phyloP scores from a whole-genome alignment of 306 rosid genomes.

The Glycine soja region DNA sequence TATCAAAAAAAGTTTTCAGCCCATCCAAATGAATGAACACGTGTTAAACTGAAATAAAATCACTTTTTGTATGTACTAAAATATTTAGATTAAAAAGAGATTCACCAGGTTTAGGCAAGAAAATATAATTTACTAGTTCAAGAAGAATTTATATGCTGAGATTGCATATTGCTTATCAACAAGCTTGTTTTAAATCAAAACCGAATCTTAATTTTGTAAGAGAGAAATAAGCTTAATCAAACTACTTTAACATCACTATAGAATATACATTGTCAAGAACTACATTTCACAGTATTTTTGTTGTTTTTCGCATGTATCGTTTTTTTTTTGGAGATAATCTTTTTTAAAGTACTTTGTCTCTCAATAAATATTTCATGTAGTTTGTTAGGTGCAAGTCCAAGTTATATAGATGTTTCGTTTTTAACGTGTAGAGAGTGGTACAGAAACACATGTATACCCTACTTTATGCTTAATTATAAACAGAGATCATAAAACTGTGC shows the following conservation, averaged over 20 bases:
- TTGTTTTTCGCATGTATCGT: too few species aligned
- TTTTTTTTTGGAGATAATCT: too few species aligned
- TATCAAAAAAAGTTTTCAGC: neutral
- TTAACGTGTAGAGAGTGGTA: neutral
- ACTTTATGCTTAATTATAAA: conserved; percentile 20
- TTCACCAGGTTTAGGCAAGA: neutral
- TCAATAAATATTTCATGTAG: too few species aligned
- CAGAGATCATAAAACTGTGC: conserved; percentile 31
- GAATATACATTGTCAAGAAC: neutral
- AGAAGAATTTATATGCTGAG: neutral
- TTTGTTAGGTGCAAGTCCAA: conserved; percentile 7
- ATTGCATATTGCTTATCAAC: neutral
- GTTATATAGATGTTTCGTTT: neutral
- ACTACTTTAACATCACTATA: neutral
- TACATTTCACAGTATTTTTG: too few species aligned
- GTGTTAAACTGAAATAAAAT: neutral
- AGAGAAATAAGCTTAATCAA: neutral
- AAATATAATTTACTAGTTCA: neutral
- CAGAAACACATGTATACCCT: conserved; percentile 17
- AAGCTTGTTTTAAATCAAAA: neutral
- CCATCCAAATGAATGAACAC: neutral
- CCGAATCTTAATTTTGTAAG: neutral
- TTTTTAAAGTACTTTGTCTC: too few species aligned
- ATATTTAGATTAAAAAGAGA: too few species aligned
- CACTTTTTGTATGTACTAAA: neutral